A percentile compares a stretch with the other conserved stretches of the same genome.
Evolutionary conservation across 2,329 filamentous ascomycete genomes (phyloP).

Genomic region (Fonsecaea multimorphosa): DNA sequence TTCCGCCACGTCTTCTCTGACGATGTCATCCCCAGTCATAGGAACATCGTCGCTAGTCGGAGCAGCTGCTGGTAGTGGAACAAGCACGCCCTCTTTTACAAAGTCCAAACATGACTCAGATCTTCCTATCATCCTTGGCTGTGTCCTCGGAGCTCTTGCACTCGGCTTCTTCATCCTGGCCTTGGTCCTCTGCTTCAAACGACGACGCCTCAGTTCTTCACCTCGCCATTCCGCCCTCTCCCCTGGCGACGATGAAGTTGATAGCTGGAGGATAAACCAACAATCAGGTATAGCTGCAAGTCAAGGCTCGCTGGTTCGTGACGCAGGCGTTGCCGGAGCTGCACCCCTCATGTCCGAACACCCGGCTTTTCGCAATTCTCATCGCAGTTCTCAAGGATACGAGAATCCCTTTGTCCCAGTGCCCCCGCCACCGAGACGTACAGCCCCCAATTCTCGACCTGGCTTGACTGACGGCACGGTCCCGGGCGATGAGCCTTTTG

Average conservation of each 20-base stretch:
- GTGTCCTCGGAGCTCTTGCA: conserved; percentile 36
- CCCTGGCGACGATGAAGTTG: conserved; percentile 37
- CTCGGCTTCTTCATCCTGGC: conserved; percentile 35
- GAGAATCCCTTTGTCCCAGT: conserved; percentile 39
- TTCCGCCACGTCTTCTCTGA: conserved; percentile 4
- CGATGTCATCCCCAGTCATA: conserved; percentile 14
- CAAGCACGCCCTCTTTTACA: conserved; percentile 12
- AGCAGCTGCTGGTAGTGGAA: conserved; percentile 25
- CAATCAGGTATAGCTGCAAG: conserved; percentile 10
- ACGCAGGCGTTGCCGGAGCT: neutral
- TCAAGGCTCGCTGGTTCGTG: conserved; percentile 17
- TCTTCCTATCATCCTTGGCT: conserved; percentile 37
- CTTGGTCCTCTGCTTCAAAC: conserved; percentile 32
- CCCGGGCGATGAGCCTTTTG: conserved; percentile 28
- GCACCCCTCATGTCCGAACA: conserved; percentile 37
- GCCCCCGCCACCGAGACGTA: conserved; percentile 37
- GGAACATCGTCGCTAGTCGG: conserved; percentile 29
- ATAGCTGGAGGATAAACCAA: conserved; percentile 34
- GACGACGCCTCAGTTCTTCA: conserved; percentile 26
- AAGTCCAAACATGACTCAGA: conserved; percentile 23
- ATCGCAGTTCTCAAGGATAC: conserved; percentile 21
- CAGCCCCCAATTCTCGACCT: conserved; percentile 32
- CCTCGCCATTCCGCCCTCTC: conserved; percentile 34
- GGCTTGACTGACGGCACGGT: conserved; percentile 32
- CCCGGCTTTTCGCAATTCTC: conserved; percentile 24